These are phyloP conservation scores for Botryosphaeria agaves DNA, from an alignment of 2,329 filamentous ascomycete species.

Conservation along the genomic window DNA sequence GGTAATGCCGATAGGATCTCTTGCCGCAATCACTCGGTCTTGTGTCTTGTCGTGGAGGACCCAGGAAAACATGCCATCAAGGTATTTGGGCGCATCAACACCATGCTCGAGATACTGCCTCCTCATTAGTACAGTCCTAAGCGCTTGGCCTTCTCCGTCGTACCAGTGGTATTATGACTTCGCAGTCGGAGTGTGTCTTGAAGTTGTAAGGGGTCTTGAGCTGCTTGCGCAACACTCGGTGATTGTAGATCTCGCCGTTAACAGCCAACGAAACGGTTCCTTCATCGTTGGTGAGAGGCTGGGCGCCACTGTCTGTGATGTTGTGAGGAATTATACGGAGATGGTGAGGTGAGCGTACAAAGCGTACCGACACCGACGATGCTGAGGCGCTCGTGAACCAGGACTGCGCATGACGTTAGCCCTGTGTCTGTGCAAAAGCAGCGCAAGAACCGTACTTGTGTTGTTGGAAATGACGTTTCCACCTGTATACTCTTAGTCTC, in stretches of 20 bases:
- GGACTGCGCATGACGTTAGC: slow-evolving; percentile 46
- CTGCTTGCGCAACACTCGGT: slow-evolving; percentile 79
- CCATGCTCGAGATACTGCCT: slow-evolving; percentile 80
- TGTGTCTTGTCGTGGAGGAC: slow-evolving; percentile 92
- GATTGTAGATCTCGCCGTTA: slow-evolving; percentile 99
- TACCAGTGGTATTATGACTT: slow-evolving; percentile 96
- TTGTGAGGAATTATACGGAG: too few relatives aligned
- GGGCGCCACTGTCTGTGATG: slow-evolving; percentile 68
- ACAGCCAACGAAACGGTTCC: slow-evolving; percentile 78
- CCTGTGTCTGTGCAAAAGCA: too few relatives aligned
- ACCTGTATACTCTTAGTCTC: slow-evolving; percentile 35
- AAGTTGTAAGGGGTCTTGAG: slow-evolving; percentile 79
- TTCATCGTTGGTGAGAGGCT: slow-evolving; percentile 87
- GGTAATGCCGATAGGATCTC: slow-evolving; percentile 93
- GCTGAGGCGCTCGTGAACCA: slow-evolving; percentile 92
- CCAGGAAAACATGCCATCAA: slow-evolving; percentile 99
- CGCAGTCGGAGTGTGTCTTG: slow-evolving; percentile 97
- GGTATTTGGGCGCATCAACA: slow-evolving; percentile 76
- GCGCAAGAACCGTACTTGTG: slow-evolving; percentile 68
- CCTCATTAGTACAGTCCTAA: slow-evolving; percentile 7
- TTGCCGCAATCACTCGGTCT: slow-evolving; percentile 81
- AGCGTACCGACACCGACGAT: slow-evolving; percentile 85
- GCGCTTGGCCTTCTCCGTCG: slow-evolving; percentile 11
- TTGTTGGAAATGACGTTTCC: slow-evolving; percentile 80
- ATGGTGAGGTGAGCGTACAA: too few relatives aligned